These are phyloP conservation scores for Theobroma cacao DNA, from an alignment of 345 rosid species.

Conservation along the genomic window DNA sequence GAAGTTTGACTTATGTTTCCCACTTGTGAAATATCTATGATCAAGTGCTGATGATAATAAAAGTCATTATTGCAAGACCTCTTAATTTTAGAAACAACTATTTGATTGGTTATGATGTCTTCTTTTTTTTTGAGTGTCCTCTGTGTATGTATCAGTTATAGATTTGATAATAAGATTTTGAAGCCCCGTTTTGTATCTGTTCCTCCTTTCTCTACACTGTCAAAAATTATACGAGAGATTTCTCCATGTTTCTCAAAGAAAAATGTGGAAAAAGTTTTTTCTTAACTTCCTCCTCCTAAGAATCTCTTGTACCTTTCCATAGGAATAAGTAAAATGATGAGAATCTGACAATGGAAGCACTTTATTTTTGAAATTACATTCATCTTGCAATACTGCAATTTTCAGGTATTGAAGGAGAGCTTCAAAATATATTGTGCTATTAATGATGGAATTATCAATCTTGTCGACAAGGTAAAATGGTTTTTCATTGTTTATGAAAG, in stretches of 20 bases:
- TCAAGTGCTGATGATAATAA: background rate
- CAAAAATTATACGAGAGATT: background rate
- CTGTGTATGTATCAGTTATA: background rate
- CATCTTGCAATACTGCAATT: conserved; percentile 17
- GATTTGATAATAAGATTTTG: background rate
- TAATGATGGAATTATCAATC: conserved; percentile 98
- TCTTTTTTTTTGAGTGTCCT: background rate
- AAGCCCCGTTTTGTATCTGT: background rate
- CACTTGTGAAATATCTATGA: background rate
- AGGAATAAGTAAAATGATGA: background rate
- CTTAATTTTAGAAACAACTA: background rate
- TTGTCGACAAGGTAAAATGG: conserved; percentile 80
- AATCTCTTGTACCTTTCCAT: background rate
- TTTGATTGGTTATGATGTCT: background rate
- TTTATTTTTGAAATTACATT: background rate
- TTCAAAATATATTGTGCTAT: conserved; percentile 94
- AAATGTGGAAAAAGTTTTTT: background rate
- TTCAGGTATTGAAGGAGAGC: conserved; percentile 97
- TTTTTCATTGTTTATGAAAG: conserved; percentile 19
- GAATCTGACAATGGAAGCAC: background rate
- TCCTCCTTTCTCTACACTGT: background rate
- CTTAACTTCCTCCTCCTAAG: background rate
- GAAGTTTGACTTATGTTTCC: background rate
- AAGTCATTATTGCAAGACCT: background rate
- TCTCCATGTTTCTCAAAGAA: background rate